phyloP scores from a whole-genome alignment of 352 stramenopile genomes.

The Pythium rishiriense region DNA sequence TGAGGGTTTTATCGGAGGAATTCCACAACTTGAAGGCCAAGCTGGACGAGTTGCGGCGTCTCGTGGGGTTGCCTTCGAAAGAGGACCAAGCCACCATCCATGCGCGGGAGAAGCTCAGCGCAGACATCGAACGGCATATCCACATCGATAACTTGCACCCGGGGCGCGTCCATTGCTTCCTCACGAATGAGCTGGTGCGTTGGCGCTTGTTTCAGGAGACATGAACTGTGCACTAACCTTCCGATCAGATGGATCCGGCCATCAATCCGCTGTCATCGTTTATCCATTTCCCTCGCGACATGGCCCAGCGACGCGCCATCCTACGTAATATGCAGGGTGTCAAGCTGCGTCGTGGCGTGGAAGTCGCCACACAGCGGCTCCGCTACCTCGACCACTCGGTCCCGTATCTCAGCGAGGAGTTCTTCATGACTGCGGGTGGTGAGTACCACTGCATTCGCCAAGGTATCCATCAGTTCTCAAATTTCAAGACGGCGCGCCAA shows the following conservation, averaged over 20 bases:
- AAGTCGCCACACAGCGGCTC: not conserved
- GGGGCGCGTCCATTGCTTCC: constrained; percentile 10
- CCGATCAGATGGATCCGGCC: not conserved
- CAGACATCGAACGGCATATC: constrained; percentile 10
- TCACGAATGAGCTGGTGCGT: constrained; percentile 13
- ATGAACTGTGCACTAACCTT: too few species aligned
- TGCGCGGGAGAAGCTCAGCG: not conserved
- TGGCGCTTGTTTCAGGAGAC: too few species aligned
- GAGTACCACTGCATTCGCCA: constrained; percentile 8
- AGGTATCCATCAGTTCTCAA: constrained; percentile 35
- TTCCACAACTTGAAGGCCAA: not conserved
- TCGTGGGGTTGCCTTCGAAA: constrained; percentile 2
- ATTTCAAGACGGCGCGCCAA: constrained; percentile 36
- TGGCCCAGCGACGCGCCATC: constrained; percentile 2
- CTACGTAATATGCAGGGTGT: constrained; percentile 31
- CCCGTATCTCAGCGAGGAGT: constrained; percentile 12
- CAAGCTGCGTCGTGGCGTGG: constrained; percentile 35
- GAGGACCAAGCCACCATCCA: not conserved
- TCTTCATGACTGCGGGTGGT: constrained; percentile 6
- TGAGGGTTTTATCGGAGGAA: constrained; percentile 1
- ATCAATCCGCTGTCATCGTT: constrained; percentile 14
- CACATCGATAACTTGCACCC: constrained; percentile 9
- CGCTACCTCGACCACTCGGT: constrained; percentile 2
- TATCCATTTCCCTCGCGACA: constrained; percentile 17
- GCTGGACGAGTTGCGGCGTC: constrained; percentile 1